Base-by-base conservation (phyloP, 805 yeast genomes). In the Wickerhamiella dianesei region DNA sequence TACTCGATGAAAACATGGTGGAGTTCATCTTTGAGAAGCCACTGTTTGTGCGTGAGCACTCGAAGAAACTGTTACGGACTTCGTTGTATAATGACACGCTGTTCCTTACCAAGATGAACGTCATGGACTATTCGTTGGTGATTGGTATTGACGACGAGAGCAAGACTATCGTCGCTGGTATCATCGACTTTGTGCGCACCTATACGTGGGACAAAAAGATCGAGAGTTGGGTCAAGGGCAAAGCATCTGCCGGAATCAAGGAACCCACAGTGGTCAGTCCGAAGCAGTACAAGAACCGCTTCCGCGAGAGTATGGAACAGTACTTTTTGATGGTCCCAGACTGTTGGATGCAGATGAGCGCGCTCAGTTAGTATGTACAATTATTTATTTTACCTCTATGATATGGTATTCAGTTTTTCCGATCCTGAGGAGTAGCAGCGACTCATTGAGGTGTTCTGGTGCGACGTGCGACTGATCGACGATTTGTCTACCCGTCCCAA, bases 151-250 rank as follows among this genome's bases (percentile, higher is more conserved):
- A 92, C 59, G 67, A 71, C 9, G 66, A 63, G 14, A 71, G 69
- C 41, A 61, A 67, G 12, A 80, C 80, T 46, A 69, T 92, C 35
- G 86, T 87, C 17, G 95, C 88, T 13, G 99, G 99, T 3, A 88
- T 92, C 37, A 88, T 92, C 50, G 82, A 92, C 63, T 92, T 94
- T 70, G 79, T 92, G 40, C 67, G 99, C 49, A 87, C 98, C 0
- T 92, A 89, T 58, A 92, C 99, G 0, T 92, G 99, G 99, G 99
- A 92, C 59, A 92, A 92, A 64, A 92, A 88, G 64, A 76, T 92
- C 21, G 99, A 92, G 62, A 87, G 94, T 61, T 92, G 98, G 98
- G 98, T 92, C 35, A 92, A 92, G 61, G 98, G 94, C 48, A 82
- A 85, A 57, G 88, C 89, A 1, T 95, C 89, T 40, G 79, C 83